phyloP scores from a whole-genome alignment of 2,329 filamentous ascomycete species.

The Anisogramma anomala region DNA sequence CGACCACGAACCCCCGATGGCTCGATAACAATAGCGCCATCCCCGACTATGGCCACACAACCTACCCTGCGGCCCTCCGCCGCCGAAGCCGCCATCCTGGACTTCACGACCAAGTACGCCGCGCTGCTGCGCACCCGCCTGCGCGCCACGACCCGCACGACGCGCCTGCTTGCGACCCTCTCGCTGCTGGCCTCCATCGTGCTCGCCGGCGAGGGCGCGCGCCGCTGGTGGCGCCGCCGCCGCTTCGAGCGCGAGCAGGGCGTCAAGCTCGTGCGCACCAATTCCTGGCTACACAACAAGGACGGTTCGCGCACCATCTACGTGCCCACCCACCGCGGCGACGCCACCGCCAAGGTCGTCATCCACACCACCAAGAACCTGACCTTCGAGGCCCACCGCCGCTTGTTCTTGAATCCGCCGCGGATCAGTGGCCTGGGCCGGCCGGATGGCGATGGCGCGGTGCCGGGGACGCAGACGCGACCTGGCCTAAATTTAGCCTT shows the following conservation, averaged over 20 bases:
- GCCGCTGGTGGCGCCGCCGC: constrained; percentile 61
- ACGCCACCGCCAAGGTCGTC: constrained; percentile 77
- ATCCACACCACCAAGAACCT: constrained; percentile 83
- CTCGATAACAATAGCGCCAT: constrained; percentile 1
- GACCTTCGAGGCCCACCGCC: constrained; percentile 91
- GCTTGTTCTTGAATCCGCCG: constrained; percentile 85
- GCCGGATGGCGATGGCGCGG: constrained; percentile 53
- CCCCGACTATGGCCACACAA: constrained; percentile 63
- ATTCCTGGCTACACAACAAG: constrained; percentile 87
- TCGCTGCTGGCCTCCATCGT: constrained; percentile 69
- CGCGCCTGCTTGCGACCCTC: constrained; percentile 65
- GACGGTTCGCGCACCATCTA: constrained; percentile 92
- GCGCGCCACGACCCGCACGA: constrained; percentile 54
- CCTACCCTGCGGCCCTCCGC: constrained; percentile 63
- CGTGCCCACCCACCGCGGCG: constrained; percentile 64
- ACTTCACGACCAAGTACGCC: constrained; percentile 50
- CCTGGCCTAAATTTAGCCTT: constrained; percentile 92
- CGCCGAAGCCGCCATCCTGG: constrained; percentile 55
- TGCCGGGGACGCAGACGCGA: constrained; percentile 82
- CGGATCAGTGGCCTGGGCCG: constrained; percentile 64
- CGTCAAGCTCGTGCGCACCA: constrained; percentile 69
- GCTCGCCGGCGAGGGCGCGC: constrained; percentile 64
- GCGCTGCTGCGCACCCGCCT: constrained; percentile 42
- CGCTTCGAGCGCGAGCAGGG: constrained; percentile 74
- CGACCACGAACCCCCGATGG: background rate